Conservation (phyloP, 164 flowering plant species). For the Annona cherimola region DNA sequence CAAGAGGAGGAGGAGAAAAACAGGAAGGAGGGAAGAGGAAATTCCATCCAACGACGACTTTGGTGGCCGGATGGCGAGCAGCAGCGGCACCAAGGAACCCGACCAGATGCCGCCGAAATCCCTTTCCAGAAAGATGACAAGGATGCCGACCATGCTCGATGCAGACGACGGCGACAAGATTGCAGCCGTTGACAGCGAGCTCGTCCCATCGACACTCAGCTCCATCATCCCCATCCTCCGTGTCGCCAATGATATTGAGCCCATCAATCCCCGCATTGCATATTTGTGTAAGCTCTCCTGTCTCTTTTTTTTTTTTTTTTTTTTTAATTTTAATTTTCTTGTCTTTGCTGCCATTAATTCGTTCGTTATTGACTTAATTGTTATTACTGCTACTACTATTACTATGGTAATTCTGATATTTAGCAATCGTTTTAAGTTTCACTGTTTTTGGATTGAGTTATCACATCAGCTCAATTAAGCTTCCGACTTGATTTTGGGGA, state of each 20-base stretch:
- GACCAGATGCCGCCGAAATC: constrained; percentile 4
- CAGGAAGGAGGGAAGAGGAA: background rate
- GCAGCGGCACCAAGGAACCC: constrained; percentile 19
- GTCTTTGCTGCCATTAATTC: too few species aligned
- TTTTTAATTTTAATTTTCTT: too few species aligned
- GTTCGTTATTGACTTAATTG: too few species aligned
- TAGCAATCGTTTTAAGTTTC: background rate
- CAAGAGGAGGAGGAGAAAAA: background rate
- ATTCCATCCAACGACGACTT: background rate
- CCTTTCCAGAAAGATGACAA: constrained; percentile 19
- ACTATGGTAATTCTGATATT: too few species aligned
- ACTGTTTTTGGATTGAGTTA: background rate
- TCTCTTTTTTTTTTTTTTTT: background rate
- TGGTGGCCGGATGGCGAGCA: constrained; percentile 25
- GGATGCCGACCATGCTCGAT: constrained; percentile 18
- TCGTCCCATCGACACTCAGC: constrained; percentile 69
- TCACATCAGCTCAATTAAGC: background rate
- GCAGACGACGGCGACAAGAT: constrained; percentile 10
- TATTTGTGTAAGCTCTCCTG: constrained; percentile 57
- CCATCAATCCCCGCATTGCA: constrained; percentile 68
- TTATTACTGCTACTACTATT: too few species aligned
- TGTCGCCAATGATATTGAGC: constrained; percentile 86
- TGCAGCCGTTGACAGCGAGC: constrained; percentile 56
- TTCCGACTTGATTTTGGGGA: background rate
- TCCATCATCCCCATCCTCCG: constrained; percentile 79